phyloP scores from a whole-genome alignment of 352 stramenopile species.

The Globisporangium radiosum region DNA sequence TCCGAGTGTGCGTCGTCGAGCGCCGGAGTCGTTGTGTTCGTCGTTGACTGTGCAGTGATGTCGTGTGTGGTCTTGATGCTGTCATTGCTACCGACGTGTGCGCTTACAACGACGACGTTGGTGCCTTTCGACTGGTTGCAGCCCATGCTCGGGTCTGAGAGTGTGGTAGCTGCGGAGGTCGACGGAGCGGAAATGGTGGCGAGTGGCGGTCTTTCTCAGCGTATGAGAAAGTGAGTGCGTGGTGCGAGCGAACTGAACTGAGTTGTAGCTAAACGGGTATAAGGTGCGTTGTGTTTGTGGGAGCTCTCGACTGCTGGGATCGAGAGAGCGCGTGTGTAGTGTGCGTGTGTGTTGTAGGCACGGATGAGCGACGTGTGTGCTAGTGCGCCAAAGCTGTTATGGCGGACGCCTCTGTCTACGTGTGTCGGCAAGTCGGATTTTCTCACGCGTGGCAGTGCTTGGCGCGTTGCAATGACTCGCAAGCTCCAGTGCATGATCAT shows the following conservation, averaged over 20 bases:
- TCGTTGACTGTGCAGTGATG: neutral
- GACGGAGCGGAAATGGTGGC: slow-evolving; percentile 5
- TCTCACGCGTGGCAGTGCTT: neutral
- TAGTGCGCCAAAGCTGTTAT: slow-evolving; percentile 2
- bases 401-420: neutral
- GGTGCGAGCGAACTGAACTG: too few relatives aligned
- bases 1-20: slow-evolving; percentile 3
- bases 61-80: neutral
- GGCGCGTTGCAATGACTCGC: too few relatives aligned
- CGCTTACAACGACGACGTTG: neutral
- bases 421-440: neutral
- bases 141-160: slow-evolving; percentile 28
- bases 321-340: neutral
- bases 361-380: neutral
- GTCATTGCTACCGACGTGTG: neutral
- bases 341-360: neutral
- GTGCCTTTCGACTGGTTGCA: slow-evolving; percentile 54
- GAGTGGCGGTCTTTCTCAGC: slow-evolving; percentile 10
- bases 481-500: too few relatives aligned
- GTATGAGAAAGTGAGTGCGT: slow-evolving; percentile 8
- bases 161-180: too few relatives aligned
- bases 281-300: neutral
- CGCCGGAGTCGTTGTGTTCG: neutral
- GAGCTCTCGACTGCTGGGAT: neutral
- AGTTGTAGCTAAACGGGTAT: too few relatives aligned